phyloP scores from a whole-genome alignment of 1,284 basidiomycete species.

The Cystobasidiaceae sp. region DNA sequence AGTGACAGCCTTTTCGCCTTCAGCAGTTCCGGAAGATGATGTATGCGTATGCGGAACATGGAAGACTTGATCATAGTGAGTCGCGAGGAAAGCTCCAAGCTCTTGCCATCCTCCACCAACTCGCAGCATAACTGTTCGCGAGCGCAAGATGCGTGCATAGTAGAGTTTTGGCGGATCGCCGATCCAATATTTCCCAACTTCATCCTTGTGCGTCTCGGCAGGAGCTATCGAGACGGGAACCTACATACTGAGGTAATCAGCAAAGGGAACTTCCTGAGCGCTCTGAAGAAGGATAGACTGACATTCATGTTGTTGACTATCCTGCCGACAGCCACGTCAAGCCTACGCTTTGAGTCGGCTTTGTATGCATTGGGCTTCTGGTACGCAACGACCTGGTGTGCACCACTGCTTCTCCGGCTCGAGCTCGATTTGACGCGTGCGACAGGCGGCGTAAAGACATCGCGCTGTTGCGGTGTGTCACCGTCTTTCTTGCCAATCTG shows the following conservation, averaged over 20 bases:
- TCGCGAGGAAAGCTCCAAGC: conserved; percentile 72
- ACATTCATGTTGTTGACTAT: conserved; percentile 83
- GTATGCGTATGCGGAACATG: conserved; percentile 33
- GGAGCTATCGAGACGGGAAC: conserved; percentile 67
- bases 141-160: conserved; percentile 85
- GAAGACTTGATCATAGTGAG: conserved; percentile 75
- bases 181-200: conserved; percentile 93
- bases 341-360: conserved; percentile 75
- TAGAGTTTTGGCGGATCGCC: conserved; percentile 72
- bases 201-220: conserved; percentile 71
- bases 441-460: neutral
- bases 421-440: neutral
- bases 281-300: conserved; percentile 32
- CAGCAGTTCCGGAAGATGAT: too few relatives aligned
- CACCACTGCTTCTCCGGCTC: neutral
- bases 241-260: conserved; percentile 46
- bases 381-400: neutral
- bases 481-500: too few relatives aligned
- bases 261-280: neutral
- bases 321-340: conserved; percentile 85
- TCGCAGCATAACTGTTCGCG: conserved; percentile 88
- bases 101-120: conserved; percentile 68
- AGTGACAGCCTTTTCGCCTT: neutral
- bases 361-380: conserved; percentile 60
- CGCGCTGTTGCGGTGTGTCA: too few relatives aligned